Conservation (phyloP, 257 asterid genomes). For the Penstemon eatonii region DNA sequence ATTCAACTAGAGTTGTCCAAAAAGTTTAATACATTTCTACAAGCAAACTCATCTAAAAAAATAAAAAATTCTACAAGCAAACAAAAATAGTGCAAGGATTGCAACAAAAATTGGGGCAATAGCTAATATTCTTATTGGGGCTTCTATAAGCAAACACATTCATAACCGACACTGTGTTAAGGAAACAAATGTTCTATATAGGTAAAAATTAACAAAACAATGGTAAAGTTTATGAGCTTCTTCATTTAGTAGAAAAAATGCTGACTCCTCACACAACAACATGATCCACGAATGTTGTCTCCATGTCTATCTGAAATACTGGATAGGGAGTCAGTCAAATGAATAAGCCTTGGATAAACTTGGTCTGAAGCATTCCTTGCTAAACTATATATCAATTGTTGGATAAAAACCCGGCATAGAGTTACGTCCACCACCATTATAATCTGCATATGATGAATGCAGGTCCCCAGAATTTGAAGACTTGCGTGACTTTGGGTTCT, state of each 20-base stretch:
- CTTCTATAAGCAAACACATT: too few relatives aligned
- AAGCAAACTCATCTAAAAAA: too few relatives aligned
- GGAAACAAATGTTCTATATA: not conserved
- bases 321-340: conserved; percentile 21
- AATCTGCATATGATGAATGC: conserved; percentile 58
- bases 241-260: not conserved
- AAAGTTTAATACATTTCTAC: too few relatives aligned
- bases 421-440: conserved; percentile 63
- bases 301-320: conserved; percentile 1
- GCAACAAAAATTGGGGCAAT: too few relatives aligned
- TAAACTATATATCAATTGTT: conserved; percentile 36
- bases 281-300: not conserved
- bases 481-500: conserved; percentile 54
- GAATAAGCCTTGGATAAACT: not conserved
- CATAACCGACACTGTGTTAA: too few relatives aligned
- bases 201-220: not conserved
- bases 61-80: too few relatives aligned
- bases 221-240: too few relatives aligned
- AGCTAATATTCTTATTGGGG: too few relatives aligned
- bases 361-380: not conserved
- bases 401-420: conserved; percentile 47
- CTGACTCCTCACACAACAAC: not conserved
- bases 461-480: conserved; percentile 91
- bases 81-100: too few relatives aligned
- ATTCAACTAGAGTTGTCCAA: too few relatives aligned